Percentiles rank a stretch among this genome's conserved stretches.
Conservation (phyloP, 192 early-diverging fungal genomes). For the Umbelopsis sp. region DNA sequence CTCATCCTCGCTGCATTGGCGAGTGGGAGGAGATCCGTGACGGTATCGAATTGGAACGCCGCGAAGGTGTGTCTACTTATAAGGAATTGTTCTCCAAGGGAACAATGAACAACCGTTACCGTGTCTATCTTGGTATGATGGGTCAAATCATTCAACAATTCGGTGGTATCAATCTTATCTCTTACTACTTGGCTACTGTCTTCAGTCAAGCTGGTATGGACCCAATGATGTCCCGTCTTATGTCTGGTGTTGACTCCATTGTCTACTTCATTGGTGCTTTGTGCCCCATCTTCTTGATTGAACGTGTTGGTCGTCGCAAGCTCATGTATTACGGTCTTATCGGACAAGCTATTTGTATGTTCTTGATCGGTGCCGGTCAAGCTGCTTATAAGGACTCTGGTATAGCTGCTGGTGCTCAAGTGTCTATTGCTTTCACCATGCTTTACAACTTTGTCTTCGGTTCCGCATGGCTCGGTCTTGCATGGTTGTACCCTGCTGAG, state of each 20-base stretch:
- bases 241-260: constrained; percentile 68
- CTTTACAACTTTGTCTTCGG: constrained; percentile 70
- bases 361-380: constrained; percentile 35
- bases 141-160: constrained; percentile 45
- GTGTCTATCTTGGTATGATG: constrained; percentile 43
- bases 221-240: constrained; percentile 44
- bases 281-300: constrained; percentile 73
- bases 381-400: constrained; percentile 25
- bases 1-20: constrained; percentile 33
- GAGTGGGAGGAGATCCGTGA: constrained; percentile 43
- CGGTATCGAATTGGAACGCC: constrained; percentile 39
- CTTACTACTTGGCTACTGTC: constrained; percentile 38
- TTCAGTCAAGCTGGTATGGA: constrained; percentile 59
- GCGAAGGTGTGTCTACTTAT: constrained; percentile 37
- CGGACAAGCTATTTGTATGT: constrained; percentile 31
- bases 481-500: constrained; percentile 82
- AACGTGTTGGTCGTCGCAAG: constrained; percentile 69
- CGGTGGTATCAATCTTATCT: constrained; percentile 44
- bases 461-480: constrained; percentile 84
- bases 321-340: constrained; percentile 49
- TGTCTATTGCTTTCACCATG: constrained; percentile 54
- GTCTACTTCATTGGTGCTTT: constrained; percentile 76
- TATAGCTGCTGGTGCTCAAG: constrained; percentile 20
- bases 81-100: constrained; percentile 39
- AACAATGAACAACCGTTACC: constrained; percentile 41